Conservation (phyloP, 1,284 basidiomycete genomes). For the Puccinia triticina region DNA sequence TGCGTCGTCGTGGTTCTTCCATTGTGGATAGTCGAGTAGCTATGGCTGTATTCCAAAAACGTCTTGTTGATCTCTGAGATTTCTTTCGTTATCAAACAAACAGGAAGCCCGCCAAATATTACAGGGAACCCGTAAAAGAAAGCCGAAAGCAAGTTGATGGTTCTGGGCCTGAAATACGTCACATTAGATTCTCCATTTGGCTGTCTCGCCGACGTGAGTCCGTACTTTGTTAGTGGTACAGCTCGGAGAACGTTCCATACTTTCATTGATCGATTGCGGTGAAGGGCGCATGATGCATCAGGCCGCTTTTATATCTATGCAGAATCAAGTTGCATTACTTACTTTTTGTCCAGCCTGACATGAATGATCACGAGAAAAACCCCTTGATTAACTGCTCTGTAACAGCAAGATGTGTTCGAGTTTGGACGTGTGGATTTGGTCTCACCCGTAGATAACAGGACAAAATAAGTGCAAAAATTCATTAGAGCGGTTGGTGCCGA, state of each 20-base stretch:
- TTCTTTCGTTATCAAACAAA: neutral
- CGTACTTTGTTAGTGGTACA: neutral
- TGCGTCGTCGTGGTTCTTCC: neutral
- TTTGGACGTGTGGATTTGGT: neutral
- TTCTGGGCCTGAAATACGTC: constrained; percentile 4
- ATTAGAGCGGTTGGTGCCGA: neutral
- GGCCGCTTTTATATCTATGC: too few species aligned
- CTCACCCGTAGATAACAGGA: constrained; percentile 17
- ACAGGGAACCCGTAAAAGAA: constrained; percentile 16
- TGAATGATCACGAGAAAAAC: too few species aligned
- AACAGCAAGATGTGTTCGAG: constrained; percentile 9
- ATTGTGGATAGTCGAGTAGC: neutral
- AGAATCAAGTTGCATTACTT: too few species aligned
- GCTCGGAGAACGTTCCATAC: constrained; percentile 20
- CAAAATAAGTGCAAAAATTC: neutral
- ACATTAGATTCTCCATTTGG: neutral
- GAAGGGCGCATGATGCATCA: too few species aligned
- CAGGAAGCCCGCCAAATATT: neutral
- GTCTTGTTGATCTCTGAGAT: neutral
- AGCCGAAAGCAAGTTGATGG: neutral
- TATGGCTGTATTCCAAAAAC: neutral
- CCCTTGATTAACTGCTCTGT: too few species aligned
- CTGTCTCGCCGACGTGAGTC: neutral
- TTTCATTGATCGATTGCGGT: too few species aligned
- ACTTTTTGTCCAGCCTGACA: constrained; percentile 33